A percentile compares a stretch with the other conserved stretches of the same genome.
Conservation (phyloP, 2,329 filamentous ascomycete species). For the Gliomastix tumulicola region DNA sequence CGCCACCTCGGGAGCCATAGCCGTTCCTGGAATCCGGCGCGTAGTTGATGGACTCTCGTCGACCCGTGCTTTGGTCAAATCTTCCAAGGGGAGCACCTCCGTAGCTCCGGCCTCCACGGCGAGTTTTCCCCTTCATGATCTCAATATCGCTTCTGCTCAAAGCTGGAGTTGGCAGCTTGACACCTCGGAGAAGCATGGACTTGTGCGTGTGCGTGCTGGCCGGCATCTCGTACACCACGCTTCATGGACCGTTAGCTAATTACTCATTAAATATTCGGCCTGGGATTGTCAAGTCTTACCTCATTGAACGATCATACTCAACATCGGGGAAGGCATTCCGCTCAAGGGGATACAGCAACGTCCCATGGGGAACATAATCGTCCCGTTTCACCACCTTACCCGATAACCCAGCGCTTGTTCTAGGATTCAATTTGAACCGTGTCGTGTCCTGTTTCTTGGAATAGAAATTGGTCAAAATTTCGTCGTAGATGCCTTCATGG, state of each 20-base stretch:
- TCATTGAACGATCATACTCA: constrained; percentile 81
- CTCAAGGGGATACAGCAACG: constrained; percentile 71
- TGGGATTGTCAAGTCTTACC: constrained; percentile 51
- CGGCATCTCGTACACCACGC: constrained; percentile 82
- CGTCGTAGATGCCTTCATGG: constrained; percentile 73
- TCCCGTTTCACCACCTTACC: constrained; percentile 78
- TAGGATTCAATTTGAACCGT: constrained; percentile 67
- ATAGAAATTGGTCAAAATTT: constrained; percentile 80
- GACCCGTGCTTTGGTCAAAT: constrained; percentile 6
- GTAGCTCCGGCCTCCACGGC: constrained; percentile 32
- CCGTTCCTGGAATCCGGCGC: constrained; percentile 10
- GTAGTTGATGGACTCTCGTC: constrained; percentile 17
- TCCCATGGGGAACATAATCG: constrained; percentile 76
- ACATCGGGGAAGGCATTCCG: constrained; percentile 66
- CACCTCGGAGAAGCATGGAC: constrained; percentile 85
- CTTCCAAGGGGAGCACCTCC: constrained; percentile 16
- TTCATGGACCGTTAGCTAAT: constrained; percentile 30
- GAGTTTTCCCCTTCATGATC: constrained; percentile 58
- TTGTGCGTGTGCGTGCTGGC: constrained; percentile 69
- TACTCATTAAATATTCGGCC: not conserved
- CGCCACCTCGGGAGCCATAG: constrained; percentile 6
- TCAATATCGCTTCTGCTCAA: constrained; percentile 74
- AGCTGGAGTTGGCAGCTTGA: constrained; percentile 63
- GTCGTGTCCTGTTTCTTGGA: constrained; percentile 72
- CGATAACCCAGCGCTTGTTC: constrained; percentile 68